These are phyloP conservation scores for Amaranthus palmeri DNA, from an alignment of 148 eudicot species.

Conservation along the genomic window DNA sequence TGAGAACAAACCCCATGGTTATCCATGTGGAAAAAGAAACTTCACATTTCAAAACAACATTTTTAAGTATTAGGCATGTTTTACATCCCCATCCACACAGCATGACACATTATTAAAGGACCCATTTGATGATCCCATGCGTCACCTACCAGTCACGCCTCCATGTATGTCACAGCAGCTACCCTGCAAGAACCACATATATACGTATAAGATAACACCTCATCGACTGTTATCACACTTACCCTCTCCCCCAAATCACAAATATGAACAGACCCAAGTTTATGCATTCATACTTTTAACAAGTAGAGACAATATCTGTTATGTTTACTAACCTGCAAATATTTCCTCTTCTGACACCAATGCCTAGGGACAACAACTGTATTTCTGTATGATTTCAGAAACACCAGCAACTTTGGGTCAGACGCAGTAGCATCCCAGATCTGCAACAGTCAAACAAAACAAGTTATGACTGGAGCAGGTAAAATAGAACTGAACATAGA, in stretches of 20 bases:
- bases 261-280: slow-evolving; percentile 18
- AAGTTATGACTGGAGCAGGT: background rate
- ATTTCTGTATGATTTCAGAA: slow-evolving; percentile 79
- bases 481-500: background rate
- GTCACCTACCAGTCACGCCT: slow-evolving; percentile 74
- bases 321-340: slow-evolving; percentile 66
- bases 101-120: slow-evolving; percentile 33
- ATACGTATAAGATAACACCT: slow-evolving; percentile 92
- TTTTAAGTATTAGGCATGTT: slow-evolving; percentile 9
- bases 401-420: slow-evolving; percentile 85
- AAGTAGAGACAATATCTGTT: slow-evolving; percentile 4
- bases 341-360: slow-evolving; percentile 95
- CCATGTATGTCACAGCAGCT: slow-evolving; percentile 76
- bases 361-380: slow-evolving; percentile 97
- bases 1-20: slow-evolving; percentile 9
- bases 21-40: background rate
- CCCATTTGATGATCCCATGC: slow-evolving; percentile 40
- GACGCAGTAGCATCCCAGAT: slow-evolving; percentile 95
- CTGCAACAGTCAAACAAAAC: slow-evolving; percentile 32
- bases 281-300: slow-evolving; percentile 25
- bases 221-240: slow-evolving; percentile 42
- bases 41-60: background rate
- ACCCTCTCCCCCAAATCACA: slow-evolving; percentile 42
- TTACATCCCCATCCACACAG: slow-evolving; percentile 48
- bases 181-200: slow-evolving; percentile 99